phyloP scores from a whole-genome alignment of 2,329 filamentous ascomycete species.

The Pseudogymnoascus sp. region DNA sequence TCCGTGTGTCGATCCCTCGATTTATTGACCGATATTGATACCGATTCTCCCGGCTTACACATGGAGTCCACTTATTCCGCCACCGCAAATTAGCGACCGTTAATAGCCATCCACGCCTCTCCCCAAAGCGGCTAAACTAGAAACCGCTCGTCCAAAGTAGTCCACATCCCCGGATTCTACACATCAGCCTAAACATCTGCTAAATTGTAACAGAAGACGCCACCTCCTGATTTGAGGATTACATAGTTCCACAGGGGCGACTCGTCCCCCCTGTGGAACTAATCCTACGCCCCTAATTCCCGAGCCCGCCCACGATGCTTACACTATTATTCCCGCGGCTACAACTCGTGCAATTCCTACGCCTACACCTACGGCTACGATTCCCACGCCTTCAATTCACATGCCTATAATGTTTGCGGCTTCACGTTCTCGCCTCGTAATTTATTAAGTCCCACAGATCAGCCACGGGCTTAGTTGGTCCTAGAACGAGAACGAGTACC shows the following conservation, averaged over 20 bases:
- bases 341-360: neutral
- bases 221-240: neutral
- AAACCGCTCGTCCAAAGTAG: neutral
- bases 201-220: neutral
- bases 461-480: neutral
- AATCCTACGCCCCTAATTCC: neutral
- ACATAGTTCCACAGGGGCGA: too few relatives aligned
- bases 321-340: neutral
- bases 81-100: conserved; percentile 5
- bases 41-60: neutral
- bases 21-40: neutral
- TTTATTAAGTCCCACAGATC: neutral
- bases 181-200: conserved; percentile 4
- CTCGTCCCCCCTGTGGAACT: neutral
- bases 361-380: neutral
- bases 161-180: conserved; percentile 3
- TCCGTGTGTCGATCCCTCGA: neutral
- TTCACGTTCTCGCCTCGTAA: neutral
- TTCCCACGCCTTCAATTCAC: neutral
- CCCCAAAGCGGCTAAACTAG: neutral
- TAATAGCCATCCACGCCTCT: neutral
- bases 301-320: neutral
- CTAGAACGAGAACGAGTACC: neutral
- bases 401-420: neutral
- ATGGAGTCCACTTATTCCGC: conserved; percentile 3